Base-by-base conservation (phyloP, 2,329 filamentous ascomycete genomes). In the Nannizzia gypsea region DNA sequence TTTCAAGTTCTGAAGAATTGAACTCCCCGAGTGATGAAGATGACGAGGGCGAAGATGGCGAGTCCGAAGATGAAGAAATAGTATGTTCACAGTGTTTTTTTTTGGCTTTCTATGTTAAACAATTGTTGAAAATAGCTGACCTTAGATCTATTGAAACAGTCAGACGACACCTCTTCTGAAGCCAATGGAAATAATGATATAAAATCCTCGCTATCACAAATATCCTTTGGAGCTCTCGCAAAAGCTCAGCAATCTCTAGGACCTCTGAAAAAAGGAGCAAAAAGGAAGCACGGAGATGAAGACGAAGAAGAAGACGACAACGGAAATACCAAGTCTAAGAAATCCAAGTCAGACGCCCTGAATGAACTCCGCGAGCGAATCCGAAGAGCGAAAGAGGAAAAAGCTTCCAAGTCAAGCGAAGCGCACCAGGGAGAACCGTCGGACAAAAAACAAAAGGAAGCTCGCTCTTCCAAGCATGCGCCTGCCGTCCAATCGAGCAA, bases 191-290 rank as follows among this genome's bases (percentile, higher is more conserved):
- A 71, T 20, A 74, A 69, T 31, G 72, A 71, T 65, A 67, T 71
- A 52, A 69, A 69, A 66, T 65, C 71, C 3, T 70, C 74, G 36
- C 73, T 85, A 61, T 79, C 77, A 67, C 79, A 77, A 62, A 83
- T 96, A 64, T 93, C 90, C 24, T 96, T 97, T 68, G 91, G 90
- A 63, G 88, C 89, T n/a, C 79, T 96, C 44, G 89, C 89, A 64
- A 89, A 89, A 77, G 91, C 90, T 1, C 89, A 95, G 76, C 85
- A 85, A 42, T 81, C 84, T 0, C 74, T 95, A 34, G 77, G 76
- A 70, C 22, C 38, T 9, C 66, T 57, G 58, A 70, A 67, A 63
- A 66, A 62, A 26, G 36, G 15, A 13, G 24, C 28, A 13, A 42
- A 46, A n/a, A 58, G 56, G 28, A 58, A 48, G 24, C 24, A 31